A percentile compares a stretch with the other conserved stretches of the same genome.
Evolutionary conservation across 352 stramenopile species (phyloP).

Genomic region (Globisporangium yorkense): DNA sequence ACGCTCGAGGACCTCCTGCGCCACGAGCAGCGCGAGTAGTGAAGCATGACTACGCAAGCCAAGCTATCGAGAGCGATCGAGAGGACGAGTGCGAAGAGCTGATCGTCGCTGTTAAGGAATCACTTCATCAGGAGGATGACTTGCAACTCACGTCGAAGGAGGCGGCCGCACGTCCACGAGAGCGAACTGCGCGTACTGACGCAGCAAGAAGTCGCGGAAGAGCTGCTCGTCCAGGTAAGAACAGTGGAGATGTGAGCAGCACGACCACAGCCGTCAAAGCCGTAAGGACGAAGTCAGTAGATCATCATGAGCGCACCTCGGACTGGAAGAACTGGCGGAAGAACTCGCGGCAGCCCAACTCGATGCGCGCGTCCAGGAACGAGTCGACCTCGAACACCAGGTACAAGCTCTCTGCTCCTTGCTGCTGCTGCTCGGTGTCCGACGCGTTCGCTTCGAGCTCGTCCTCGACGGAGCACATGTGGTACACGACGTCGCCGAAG

Average conservation of each 20-base stretch:
- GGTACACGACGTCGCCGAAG: slow-evolving; percentile 55
- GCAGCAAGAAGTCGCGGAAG: slow-evolving; percentile 48
- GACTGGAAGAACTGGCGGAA: slow-evolving; percentile 75
- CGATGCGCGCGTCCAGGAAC: slow-evolving; percentile 54
- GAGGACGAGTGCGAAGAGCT: too few species aligned
- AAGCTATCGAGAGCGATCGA: not conserved
- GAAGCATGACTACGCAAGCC: not conserved
- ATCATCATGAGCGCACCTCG: slow-evolving; percentile 25
- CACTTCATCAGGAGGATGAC: too few species aligned
- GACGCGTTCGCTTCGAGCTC: slow-evolving; percentile 15
- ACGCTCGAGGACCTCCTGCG: slow-evolving; percentile 56
- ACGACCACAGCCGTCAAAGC: not conserved
- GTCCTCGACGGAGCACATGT: slow-evolving; percentile 55
- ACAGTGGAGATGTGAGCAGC: not conserved
- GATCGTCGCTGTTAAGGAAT: not conserved
- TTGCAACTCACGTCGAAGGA: not conserved
- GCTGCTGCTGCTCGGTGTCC: not conserved
- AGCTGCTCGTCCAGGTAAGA: slow-evolving; percentile 20
- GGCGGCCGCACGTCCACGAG: slow-evolving; percentile 2
- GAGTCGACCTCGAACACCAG: slow-evolving; percentile 59
- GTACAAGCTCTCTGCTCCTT: slow-evolving; percentile 8
- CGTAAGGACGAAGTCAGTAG: not conserved
- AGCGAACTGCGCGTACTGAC: slow-evolving; percentile 40
- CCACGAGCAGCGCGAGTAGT: slow-evolving; percentile 14
- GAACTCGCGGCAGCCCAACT: slow-evolving; percentile 71